Evolutionary conservation across 495 filamentous ascomycete genomes (phyloP), one percentile per base, ranked within the genome.

Genomic region (Penicillium pulvis): DNA sequence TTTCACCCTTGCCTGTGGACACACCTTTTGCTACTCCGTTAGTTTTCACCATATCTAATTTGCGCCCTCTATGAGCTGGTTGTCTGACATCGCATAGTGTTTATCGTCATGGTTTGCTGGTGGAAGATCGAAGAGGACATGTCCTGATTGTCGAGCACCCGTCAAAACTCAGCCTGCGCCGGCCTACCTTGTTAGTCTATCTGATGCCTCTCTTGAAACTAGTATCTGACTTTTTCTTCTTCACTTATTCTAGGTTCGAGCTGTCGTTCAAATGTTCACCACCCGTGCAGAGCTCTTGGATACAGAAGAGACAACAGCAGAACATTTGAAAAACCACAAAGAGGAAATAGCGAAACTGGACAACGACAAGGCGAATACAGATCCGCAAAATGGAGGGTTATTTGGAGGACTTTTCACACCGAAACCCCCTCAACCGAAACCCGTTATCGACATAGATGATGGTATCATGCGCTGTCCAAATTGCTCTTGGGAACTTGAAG

Each of bases 21-120:
- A 91, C 71, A 89, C 88, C 5, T 91, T 89, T 63, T 91, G 88
- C 68, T 91, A 91, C 63, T 84, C 80, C 44, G 85, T 87, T 56
- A 64, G 80, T 68, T 19, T 12, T 17, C 35, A 56, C 36, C 17
- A 47, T 19, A 24, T 41, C 12, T 9, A 39, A 4, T 26, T 14
- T 53, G 14, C 28, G 33, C 55, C 45, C 9, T 23, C 35, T 14
- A 11, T 12, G 28, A 28, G 4, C 14, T 17, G n/a, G 50, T 6
- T 9, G 49, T 39, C 69, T 72, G 55, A 64, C 12, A 63, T 61
- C 30, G 51, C 6, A 19, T 52, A 88, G 85, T 91, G 88, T 67
- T 72, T 90, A 24, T 73, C 81, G 33, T 81, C 81, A 59, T 91
- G 88, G 88, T 85, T 91, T 61, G 74, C 73, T 9, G 79, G 75